phyloP scores from a whole-genome alignment of 441 rosid genomes.

The Codiaeum variegatum region DNA sequence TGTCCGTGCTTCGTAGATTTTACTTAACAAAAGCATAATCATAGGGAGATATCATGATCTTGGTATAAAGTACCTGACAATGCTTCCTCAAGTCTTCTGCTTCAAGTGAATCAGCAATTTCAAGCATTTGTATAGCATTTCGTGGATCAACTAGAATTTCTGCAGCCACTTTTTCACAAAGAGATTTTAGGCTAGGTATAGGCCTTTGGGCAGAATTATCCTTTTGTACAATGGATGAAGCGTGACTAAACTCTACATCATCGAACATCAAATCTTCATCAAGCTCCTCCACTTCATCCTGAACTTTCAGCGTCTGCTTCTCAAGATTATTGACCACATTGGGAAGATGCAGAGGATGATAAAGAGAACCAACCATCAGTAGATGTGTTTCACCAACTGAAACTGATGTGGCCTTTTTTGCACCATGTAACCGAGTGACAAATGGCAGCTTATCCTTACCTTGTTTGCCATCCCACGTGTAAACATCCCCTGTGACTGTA shows the following conservation, averaged over 20 bases:
- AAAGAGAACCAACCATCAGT: constrained; percentile 72
- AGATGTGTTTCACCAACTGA: constrained; percentile 97
- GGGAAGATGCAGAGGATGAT: constrained; percentile 67
- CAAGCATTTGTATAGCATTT: constrained; percentile 81
- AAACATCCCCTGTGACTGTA: constrained; percentile 81
- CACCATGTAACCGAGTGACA: constrained; percentile 69
- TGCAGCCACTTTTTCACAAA: constrained; percentile 91
- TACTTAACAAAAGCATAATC: too few species aligned
- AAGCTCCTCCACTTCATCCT: constrained; percentile 47
- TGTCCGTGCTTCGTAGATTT: too few species aligned
- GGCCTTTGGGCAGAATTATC: constrained; percentile 35
- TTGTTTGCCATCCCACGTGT: constrained; percentile 90
- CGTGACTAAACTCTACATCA: constrained; percentile 38
- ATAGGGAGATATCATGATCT: too few species aligned
- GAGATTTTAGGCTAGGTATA: constrained; percentile 73
- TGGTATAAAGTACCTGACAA: constrained; percentile 62
- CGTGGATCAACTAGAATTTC: constrained; percentile 84
- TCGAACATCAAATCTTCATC: constrained; percentile 64
- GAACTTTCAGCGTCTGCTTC: constrained; percentile 32
- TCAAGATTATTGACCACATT: constrained; percentile 29
- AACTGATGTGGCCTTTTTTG: constrained; percentile 83
- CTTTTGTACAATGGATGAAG: constrained; percentile 26
- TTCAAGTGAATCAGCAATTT: constrained; percentile 92
- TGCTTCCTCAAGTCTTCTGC: constrained; percentile 83
- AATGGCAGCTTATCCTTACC: constrained; percentile 53